Base-by-base conservation (phyloP, 177 flowering plant species). In the Viscum album region DNA sequence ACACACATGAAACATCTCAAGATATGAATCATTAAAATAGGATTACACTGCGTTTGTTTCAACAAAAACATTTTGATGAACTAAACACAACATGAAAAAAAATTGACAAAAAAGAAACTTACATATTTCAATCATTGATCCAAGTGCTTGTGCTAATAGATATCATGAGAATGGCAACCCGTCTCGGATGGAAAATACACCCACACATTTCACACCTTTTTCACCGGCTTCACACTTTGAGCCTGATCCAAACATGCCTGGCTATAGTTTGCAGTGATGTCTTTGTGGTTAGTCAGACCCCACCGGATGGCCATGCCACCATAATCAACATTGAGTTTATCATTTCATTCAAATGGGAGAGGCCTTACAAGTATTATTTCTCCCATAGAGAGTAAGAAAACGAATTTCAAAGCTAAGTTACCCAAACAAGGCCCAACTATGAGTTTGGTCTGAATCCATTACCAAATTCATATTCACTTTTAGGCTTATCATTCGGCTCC, bases 121-220 rank as follows among this genome's bases (percentile, higher is more conserved):
- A 94, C 99, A 79, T 84, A 85, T 85, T 94, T 94, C 35, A 94
- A 85, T 97, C 99, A 94, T 80, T 97, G 92, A 71, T 95, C 99
- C 73, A 75, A 81, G 80, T 83, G 76, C 70, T 85, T 89, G 80
- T 95, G 99, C 66, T 88, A 80, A 73, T 92, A 95, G 43, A 86
- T 92, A 81, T 95, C 99, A 1, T 97, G 99, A n/a, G 99, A 95
- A 75, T 82, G 77, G 76, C 99, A 95, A 16, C 99, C 99, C 21
- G 69, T 52, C 74, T 89, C 96, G 1, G 86, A 84, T 24, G 99
- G 99, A 76, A 97, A 95, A 79, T 90, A 95, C 62, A 95, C 99
- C 99, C 99, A 95, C 74, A 88, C 78, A 68, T 92, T 95, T 78
- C 99, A 95, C 80, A 78, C 89, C 84, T 58, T 81, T 71, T 92